Evolutionary conservation across 352 stramenopile genomes (phyloP).

Genomic region (Globisporangium nunn): DNA sequence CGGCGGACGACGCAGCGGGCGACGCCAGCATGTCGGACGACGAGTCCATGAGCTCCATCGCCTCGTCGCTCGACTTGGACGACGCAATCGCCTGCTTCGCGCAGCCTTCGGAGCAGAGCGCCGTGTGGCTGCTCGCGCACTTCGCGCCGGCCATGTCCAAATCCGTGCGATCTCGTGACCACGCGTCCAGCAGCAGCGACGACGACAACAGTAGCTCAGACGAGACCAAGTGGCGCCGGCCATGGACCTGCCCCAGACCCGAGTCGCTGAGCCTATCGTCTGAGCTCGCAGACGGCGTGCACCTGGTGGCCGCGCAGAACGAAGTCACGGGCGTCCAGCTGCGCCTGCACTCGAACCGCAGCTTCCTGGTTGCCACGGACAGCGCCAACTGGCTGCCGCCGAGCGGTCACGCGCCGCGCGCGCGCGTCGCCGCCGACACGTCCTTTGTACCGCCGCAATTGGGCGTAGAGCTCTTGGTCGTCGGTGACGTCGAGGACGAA

Average conservation of each 20-base stretch:
- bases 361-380: conserved; percentile 47
- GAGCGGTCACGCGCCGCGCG: conserved; percentile 49
- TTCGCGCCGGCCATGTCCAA: conserved; percentile 54
- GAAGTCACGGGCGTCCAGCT: conserved; percentile 57
- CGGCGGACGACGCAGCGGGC: not conserved
- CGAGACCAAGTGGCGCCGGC: conserved; percentile 12
- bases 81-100: conserved; percentile 9
- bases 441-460: conserved; percentile 46
- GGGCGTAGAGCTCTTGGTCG: conserved; percentile 40
- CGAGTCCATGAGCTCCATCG: conserved; percentile 43
- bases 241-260: conserved; percentile 38
- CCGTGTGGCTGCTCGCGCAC: conserved; percentile 41
- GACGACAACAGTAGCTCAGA: conserved; percentile 17
- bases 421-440: conserved; percentile 42
- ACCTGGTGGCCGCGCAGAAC: conserved; percentile 39
- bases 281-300: conserved; percentile 19
- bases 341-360: conserved; percentile 41
- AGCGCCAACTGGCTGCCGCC: conserved; percentile 49
- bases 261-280: too few species aligned
- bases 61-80: conserved; percentile 30
- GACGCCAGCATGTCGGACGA: conserved; percentile 55
- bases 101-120: not conserved
- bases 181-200: conserved; percentile 11
- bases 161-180: conserved; percentile 12
- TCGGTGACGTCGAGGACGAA: conserved; percentile 62